A percentile compares a stretch with the other conserved stretches of the same genome.
phyloP scores from a whole-genome alignment of 192 early-diverging fungal species.

The Podila minutissima region DNA sequence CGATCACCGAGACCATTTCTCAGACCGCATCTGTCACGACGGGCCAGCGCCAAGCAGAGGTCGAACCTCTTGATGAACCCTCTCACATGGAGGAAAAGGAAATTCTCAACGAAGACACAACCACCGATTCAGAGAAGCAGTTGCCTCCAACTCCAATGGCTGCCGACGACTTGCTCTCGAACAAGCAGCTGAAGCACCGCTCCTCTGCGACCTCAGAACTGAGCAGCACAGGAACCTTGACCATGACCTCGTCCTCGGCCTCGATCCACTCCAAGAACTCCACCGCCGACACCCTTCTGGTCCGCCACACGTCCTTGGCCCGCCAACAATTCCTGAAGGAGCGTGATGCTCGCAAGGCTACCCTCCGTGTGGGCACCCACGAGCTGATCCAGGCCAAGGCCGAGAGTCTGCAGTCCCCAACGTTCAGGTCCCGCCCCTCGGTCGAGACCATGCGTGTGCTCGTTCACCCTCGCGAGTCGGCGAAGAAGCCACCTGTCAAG shows the following conservation, averaged over 20 bases:
- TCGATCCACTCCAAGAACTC: conserved; percentile 18
- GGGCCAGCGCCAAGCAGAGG: not conserved
- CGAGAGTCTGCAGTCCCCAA: conserved; percentile 27
- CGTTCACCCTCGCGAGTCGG: not conserved
- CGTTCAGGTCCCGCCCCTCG: not conserved
- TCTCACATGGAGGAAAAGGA: no score
- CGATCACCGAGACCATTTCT: conserved; percentile 8
- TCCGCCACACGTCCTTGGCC: conserved; percentile 2
- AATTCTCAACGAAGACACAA: conserved; percentile 1
- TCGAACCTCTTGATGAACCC: no score
- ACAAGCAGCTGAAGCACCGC: not conserved
- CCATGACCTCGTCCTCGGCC: conserved; percentile 6
- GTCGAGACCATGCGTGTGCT: conserved; percentile 1
- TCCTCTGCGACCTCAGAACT: conserved; percentile 21
- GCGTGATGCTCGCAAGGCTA: conserved; percentile 34
- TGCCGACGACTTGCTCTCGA: not conserved
- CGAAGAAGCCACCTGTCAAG: conserved; percentile 33
- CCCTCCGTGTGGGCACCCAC: conserved; percentile 15
- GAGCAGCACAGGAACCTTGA: conserved; percentile 17
- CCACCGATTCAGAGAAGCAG: not conserved
- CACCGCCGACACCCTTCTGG: not conserved
- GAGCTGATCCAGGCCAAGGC: conserved; percentile 22
- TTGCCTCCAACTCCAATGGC: not conserved
- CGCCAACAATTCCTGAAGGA: conserved; percentile 26
- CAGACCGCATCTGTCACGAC: not conserved